These are phyloP conservation scores for Suillus sp. DNA, from an alignment of 768 basidiomycete genomes.

Conservation along the genomic window DNA sequence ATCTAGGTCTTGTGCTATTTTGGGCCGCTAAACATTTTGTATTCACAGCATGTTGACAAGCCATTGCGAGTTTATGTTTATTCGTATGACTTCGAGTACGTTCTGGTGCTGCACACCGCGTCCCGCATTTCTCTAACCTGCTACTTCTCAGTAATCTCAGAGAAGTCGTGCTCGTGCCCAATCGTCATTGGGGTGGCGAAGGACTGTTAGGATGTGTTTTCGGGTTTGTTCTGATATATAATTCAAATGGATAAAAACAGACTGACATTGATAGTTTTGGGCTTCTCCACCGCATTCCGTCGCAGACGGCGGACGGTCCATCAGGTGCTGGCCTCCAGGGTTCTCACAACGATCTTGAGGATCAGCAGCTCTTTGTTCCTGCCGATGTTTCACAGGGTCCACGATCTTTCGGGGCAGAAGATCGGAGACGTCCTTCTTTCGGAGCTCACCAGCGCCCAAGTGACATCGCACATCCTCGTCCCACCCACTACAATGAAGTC, in stretches of 20 bases:
- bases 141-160: constrained; percentile 67
- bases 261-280: constrained; percentile 62
- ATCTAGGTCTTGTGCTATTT: background rate
- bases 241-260: background rate
- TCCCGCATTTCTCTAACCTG: constrained; percentile 16
- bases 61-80: constrained; percentile 95
- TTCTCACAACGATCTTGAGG: constrained; percentile 53
- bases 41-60: constrained; percentile 83
- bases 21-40: constrained; percentile 1
- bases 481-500: constrained; percentile 26
- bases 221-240: constrained; percentile 57
- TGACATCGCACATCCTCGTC: constrained; percentile 32
- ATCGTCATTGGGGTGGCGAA: constrained; percentile 97
- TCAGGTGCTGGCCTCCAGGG: constrained; percentile 60
- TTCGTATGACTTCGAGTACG: constrained; percentile 95
- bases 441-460: constrained; percentile 16
- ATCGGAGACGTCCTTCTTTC: constrained; percentile 14
- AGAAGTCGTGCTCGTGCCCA: constrained; percentile 93
- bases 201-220: constrained; percentile 95
- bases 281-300: constrained; percentile 90
- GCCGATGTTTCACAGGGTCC: constrained; percentile 47
- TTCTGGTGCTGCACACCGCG: constrained; percentile 14
- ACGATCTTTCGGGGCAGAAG: constrained; percentile 10
- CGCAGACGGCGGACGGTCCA: constrained; percentile 60
- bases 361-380: constrained; percentile 72